Conservation (phyloP, 257 asterid genomes). For the Capsicum rhomboideum region DNA sequence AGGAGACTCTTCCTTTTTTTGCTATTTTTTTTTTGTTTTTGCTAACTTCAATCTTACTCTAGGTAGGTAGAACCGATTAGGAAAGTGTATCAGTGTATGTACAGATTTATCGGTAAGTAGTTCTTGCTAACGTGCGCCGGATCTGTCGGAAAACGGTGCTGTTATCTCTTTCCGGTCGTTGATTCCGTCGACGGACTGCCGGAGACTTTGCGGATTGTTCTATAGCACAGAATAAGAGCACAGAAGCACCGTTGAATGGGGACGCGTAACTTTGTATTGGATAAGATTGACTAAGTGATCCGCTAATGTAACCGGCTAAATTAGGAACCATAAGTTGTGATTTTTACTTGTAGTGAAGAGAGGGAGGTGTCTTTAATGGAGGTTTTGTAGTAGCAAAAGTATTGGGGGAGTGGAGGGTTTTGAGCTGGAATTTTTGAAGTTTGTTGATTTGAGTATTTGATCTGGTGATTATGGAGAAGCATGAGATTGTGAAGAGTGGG, state of each 20-base stretch:
- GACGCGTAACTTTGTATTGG: background rate
- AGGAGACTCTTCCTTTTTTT: background rate
- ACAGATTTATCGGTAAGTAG: background rate
- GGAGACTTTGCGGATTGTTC: background rate
- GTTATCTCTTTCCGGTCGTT: background rate
- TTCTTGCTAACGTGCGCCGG: slow-evolving; percentile 13
- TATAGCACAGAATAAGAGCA: no score
- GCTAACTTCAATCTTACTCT: background rate
- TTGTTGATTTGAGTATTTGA: background rate
- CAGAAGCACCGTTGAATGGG: background rate
- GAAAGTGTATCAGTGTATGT: background rate
- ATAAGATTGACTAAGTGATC: background rate
- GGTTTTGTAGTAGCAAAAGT: slow-evolving; percentile 4
- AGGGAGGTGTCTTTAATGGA: background rate
- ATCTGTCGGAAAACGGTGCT: background rate
- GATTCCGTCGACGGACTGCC: background rate
- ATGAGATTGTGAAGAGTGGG: slow-evolving; percentile 47
- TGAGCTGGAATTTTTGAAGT: background rate
- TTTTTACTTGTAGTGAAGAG: background rate
- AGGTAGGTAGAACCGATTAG: background rate
- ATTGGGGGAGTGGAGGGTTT: slow-evolving; percentile 10
- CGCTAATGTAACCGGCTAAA: background rate
- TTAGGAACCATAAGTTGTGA: background rate
- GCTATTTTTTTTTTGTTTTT: background rate
- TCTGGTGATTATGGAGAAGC: slow-evolving; percentile 35